These are phyloP conservation scores for Apophysomyces sp. DNA, from an alignment of 371 early-diverging fungal genomes.

Conservation along the genomic window DNA sequence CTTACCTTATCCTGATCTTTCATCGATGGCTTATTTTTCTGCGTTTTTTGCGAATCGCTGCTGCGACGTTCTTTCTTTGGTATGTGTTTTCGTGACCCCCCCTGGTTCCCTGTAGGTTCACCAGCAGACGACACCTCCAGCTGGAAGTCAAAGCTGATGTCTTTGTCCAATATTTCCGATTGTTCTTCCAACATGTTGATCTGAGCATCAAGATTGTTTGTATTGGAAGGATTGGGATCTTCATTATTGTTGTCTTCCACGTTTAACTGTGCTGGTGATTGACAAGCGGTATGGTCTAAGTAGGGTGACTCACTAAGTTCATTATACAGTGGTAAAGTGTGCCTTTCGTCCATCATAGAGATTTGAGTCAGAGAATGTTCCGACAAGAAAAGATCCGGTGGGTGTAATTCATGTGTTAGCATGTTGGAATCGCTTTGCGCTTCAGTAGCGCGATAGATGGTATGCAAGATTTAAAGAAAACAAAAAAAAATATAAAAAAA, in stretches of 20 bases:
- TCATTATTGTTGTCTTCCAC: neutral
- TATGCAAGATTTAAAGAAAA: neutral
- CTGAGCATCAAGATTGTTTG: neutral
- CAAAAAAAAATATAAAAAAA: neutral
- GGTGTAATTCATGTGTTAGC: constrained; percentile 3
- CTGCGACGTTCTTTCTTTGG: neutral
- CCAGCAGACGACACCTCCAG: constrained; percentile 9
- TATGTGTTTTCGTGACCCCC: neutral
- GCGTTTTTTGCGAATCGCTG: constrained; percentile 9
- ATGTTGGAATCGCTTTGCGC: neutral
- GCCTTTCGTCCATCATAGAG: constrained; percentile 24
- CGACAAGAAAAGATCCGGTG: constrained; percentile 10
- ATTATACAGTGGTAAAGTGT: neutral
- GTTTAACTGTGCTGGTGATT: neutral
- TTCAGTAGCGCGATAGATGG: neutral
- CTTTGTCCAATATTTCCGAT: constrained; percentile 5
- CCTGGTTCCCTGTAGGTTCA: neutral
- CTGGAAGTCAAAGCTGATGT: constrained; percentile 8
- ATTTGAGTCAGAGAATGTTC: constrained; percentile 30
- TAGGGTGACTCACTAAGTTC: neutral
- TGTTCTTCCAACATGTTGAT: neutral
- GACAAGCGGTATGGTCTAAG: neutral
- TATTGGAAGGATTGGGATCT: neutral
- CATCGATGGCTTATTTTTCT: constrained; percentile 45
- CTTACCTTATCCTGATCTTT: constrained; percentile 67